Base-by-base conservation (phyloP, 1,139 yeast species). In the Saccharomycopsis hybrid region DNA sequence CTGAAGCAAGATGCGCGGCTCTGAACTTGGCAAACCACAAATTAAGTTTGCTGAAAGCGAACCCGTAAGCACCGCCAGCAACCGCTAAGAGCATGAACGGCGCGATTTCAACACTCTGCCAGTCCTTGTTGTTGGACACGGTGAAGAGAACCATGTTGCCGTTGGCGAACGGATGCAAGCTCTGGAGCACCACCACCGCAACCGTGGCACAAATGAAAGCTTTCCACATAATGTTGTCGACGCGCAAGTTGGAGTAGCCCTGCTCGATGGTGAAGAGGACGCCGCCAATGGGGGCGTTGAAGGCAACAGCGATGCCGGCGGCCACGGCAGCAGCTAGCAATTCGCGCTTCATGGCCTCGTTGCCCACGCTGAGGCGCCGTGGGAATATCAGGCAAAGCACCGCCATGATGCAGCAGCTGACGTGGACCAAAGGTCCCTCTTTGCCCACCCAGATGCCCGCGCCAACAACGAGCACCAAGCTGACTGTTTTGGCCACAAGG, bases 281-380 rank as follows among this genome's bases (percentile, higher is more conserved):
- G 3, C 97, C 97, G 13, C 97, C 97, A 53, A 90, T 86, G 1
- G 97, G 97, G 0, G 97, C 85, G 51, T 89, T 89, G 67, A 90
- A 90, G 0, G 97, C 97, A 2, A 87, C 90, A 0, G 96, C 86
- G 11, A 90, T 90, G 5, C 97, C 97, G 0, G 95, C 88, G 0
- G 96, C 95, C 1, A 94, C 79, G 1, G 96, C 94, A 0, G 97
- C 95, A 36, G 86, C 77, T 40, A 88, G 51, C n/a, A 65, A 48
- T 41, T 65, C 68, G 54, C 89, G 69, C 54, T 76, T 68, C 5
- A 75, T 67, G 0, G 82, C 82, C 57, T 78, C 84, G 55, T n/a
- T 18, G 38, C 31, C 29, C 11, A 40, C 25, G 43, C 43, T 9
- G 25, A 30, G 35, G 18, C 25, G 5, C 43, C 38, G 7, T 13